Base-by-base conservation (phyloP, 371 early-diverging fungal genomes). In the Mortierella sp. region DNA sequence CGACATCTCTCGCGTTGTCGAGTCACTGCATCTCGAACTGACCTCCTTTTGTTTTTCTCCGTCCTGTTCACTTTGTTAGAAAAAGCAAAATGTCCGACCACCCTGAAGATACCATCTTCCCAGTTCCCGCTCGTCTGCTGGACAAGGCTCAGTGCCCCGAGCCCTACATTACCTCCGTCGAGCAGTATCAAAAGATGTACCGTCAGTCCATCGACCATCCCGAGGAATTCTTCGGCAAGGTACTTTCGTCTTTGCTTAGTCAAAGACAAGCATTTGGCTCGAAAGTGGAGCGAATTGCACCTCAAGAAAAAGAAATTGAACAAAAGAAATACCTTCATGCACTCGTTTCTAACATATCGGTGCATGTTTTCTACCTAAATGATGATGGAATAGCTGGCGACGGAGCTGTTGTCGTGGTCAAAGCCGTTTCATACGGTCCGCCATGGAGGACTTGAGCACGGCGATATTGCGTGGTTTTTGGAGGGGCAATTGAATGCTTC, bases 401-500 rank as follows among this genome's bases (percentile, higher is more conserved):
- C 87, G 24, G 95, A 96, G 65, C 81, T 93, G 35, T 84, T 98
- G 58, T 87, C 91, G 41, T 98, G 97, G 97, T 87, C 89, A 81
- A 91, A 89, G 77, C 95, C 96, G n/a, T 97, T 96, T 84, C 83
- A 92, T 54, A 92, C 90, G 12, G 95, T 94, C 68, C 80, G 73
- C 3, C 81, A 84, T 41, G 96, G 96, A 41, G 84, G 90, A 38
- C 93, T 98, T 72, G 81, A 90, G 6, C 88, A 91, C 44, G 98
- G 97, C 72, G 93, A 97, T 83, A 92, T 97, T 70, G 93, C 94
- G 73, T 99, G 99, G 98, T 99, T 99, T 91, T 90, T 92, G 27
- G 97, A 96, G 72, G 99, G 99, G 54, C 90, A 95, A 84, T 88
- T 99, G 78, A 99, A 99, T 89, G 97, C 96, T 21, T 93, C 96